Evolutionary conservation across 2,329 filamentous ascomycete genomes (phyloP).

Genomic region (Leptoxyphium fumago): DNA sequence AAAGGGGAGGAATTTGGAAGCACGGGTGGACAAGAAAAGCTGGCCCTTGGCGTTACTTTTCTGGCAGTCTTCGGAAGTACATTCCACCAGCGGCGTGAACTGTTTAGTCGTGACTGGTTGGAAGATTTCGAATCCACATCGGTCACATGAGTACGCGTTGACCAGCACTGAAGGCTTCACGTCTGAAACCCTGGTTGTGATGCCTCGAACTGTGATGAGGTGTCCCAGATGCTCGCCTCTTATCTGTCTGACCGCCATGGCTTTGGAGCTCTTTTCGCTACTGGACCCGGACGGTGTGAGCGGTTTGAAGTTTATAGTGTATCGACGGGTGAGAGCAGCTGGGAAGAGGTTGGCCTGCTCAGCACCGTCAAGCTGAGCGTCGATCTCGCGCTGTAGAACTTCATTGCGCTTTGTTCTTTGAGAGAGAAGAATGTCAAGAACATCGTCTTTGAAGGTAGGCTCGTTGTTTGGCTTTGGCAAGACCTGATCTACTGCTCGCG

Average conservation of each 20-base stretch:
- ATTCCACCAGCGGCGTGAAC: conserved; percentile 73
- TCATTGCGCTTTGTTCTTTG: conserved; percentile 79
- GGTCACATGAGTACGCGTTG: conserved; percentile 94
- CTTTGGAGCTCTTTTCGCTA: conserved; percentile 42
- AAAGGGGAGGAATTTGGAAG: conserved; percentile 93
- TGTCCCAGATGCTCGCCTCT: conserved; percentile 84
- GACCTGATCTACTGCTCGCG: conserved; percentile 71
- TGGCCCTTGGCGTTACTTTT: conserved; percentile 86
- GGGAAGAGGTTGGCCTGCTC: conserved; percentile 69
- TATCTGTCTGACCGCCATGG: conserved; percentile 82
- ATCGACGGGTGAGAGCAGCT: conserved; percentile 78
- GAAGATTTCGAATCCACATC: conserved; percentile 94
- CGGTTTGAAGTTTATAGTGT: conserved; percentile 93
- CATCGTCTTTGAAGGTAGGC: conserved; percentile 91
- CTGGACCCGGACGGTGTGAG: conserved; percentile 57
- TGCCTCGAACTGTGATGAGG: conserved; percentile 86
- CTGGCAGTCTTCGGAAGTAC: conserved; percentile 79
- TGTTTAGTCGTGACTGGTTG: conserved; percentile 86
- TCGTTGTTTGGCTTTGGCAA: conserved; percentile 68
- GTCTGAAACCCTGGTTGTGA: conserved; percentile 88
- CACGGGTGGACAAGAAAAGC: conserved; percentile 84
- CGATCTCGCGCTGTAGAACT: conserved; percentile 38
- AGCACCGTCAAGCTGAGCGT: conserved; percentile 33
- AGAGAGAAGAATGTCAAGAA: conserved; percentile 90
- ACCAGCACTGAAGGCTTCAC: conserved; percentile 97